phyloP scores from a whole-genome alignment of 306 rosid species.

The Leucaena leucocephala region DNA sequence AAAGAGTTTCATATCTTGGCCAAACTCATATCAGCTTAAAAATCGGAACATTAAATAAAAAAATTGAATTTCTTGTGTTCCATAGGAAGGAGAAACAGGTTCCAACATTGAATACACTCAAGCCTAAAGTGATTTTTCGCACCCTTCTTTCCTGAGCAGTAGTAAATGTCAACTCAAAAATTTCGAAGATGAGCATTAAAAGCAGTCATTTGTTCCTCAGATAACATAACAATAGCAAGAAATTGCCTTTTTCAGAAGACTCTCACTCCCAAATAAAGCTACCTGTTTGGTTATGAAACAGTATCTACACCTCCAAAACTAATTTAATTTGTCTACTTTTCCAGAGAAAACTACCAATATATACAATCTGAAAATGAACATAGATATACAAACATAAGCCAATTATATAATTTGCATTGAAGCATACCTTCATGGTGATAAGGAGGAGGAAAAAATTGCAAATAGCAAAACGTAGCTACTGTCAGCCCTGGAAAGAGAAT shows the following conservation, averaged over 20 bases:
- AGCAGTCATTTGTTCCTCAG: background rate
- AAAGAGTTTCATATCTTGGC: background rate
- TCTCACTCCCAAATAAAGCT: background rate
- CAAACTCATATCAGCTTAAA: background rate
- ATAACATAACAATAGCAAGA: background rate
- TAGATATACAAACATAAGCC: background rate
- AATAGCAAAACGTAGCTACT: conserved; percentile 77
- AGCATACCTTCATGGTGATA: conserved; percentile 77
- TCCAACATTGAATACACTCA: background rate
- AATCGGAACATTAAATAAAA: background rate
- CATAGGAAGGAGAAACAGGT: background rate
- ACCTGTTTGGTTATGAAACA: background rate
- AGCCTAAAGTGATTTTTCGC: background rate
- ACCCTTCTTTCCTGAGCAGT: background rate
- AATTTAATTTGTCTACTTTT: background rate
- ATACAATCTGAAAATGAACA: conserved; percentile 16
- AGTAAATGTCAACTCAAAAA: background rate
- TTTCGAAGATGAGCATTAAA: background rate
- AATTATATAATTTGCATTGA: conserved; percentile 12
- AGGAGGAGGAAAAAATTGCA: conserved; percentile 91
- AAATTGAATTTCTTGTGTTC: background rate
- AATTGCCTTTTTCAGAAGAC: background rate
- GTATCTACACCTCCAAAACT: background rate
- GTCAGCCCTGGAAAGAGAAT: conserved; percentile 62
- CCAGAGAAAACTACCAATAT: background rate